These are phyloP conservation scores for Schwanniomyces pseudopolymorphus DNA, from an alignment of 805 yeast species.

Conservation along the genomic window DNA sequence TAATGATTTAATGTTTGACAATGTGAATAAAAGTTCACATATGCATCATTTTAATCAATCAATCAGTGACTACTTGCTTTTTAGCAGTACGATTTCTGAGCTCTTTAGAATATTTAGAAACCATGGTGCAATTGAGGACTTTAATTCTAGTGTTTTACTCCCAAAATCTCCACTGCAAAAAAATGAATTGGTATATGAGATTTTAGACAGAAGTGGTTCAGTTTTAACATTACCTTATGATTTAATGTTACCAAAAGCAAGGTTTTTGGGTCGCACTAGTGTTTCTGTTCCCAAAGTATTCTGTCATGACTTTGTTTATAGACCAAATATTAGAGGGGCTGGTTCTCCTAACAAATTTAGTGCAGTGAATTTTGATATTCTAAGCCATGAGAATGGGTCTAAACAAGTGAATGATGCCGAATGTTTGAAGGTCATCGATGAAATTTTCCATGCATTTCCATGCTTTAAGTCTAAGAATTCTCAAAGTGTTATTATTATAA, in stretches of 20 bases:
- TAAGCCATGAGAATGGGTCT: constrained; percentile 45
- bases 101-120: constrained; percentile 62
- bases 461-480: constrained; percentile 52
- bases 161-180: constrained; percentile 75
- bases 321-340: constrained; percentile 55
- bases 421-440: constrained; percentile 77
- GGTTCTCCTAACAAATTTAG: constrained; percentile 75
- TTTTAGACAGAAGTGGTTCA: constrained; percentile 82
- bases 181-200: constrained; percentile 68
- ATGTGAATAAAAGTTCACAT: constrained; percentile 26
- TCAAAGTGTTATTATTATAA: constrained; percentile 61
- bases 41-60: constrained; percentile 24
- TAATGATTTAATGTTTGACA: constrained; percentile 80
- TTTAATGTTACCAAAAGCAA: constrained; percentile 84
- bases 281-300: constrained; percentile 57
- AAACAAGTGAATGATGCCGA: constrained; percentile 80
- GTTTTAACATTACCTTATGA: constrained; percentile 90
- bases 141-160: constrained; percentile 61
- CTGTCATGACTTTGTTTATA: constrained; percentile 77
- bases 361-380: constrained; percentile 85
- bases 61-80: constrained; percentile 51
- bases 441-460: constrained; percentile 64
- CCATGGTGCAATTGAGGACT: constrained; percentile 87
- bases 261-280: constrained; percentile 69
- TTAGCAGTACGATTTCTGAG: constrained; percentile 58